Evolutionary conservation across 1,284 basidiomycete species (phyloP), one percentile per base, ranked within the genome.

Genomic region (Apiotrichum mycotoxinovorans): DNA sequence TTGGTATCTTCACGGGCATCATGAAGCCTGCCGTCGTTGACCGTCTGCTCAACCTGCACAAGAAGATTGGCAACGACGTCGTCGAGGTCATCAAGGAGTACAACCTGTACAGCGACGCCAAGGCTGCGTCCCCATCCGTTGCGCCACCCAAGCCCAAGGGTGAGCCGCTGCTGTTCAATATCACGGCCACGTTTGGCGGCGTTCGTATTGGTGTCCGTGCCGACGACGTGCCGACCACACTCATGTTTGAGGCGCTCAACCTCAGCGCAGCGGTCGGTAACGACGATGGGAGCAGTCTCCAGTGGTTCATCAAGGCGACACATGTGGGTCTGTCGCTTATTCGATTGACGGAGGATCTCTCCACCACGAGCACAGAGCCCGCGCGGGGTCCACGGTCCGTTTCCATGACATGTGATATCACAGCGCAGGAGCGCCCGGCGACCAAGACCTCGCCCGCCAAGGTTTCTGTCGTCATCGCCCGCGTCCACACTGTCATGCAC

Each of bases 401-500:
- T 1, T 92, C 91, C 69, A 87, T 95, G 61, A 82, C 85, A 23
- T 80, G 94, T 46, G 88, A 94, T 66, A 80, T 90, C 64, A 62
- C 70, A 8, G 72, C 75, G 11, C 63, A 76, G 35, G 77, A 80
- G 56, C 59, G 57, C 10, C 74, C 77, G 1, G 62, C 62, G 14
- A 61, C 64, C 15, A 43, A 50, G 25, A 54, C 41, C 22, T 47
- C 56, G 43, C 58, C 67, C 11, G 61, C 73, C 23, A 57, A 65
- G 41, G 62, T 81, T 18, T 79, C 84, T 42, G 61, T 92, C 30
- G 74, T 77, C 1, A 74, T 93, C 25, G 83, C 83, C 8, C 88
- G 87, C 70, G 84, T 91, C 8, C 90, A 95, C 70, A 90, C 91
- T 0, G 88, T 94, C 46, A 87, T 94, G 87, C 91, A 93, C 72